These are phyloP conservation scores for Cercospora sesami DNA, from an alignment of 2,329 filamentous ascomycete species.

Conservation along the genomic window DNA sequence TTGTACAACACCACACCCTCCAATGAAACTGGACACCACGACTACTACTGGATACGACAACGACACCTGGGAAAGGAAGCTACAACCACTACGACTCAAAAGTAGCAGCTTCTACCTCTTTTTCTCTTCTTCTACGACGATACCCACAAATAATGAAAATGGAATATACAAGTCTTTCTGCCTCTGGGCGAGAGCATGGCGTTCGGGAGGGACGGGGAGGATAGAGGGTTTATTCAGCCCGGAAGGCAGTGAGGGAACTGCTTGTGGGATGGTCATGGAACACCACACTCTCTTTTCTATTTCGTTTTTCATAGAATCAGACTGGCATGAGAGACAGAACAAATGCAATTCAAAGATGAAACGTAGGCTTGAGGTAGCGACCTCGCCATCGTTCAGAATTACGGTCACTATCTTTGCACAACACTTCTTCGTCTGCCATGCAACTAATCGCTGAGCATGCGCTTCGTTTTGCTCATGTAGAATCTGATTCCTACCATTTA, in stretches of 20 bases:
- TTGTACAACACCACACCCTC: background rate
- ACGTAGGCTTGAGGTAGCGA: background rate
- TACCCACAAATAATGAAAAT: slow-evolving; percentile 1
- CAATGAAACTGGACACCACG: background rate
- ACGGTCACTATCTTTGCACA: background rate
- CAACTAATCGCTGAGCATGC: background rate
- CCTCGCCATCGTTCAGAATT: slow-evolving; percentile 1
- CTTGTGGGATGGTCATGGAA: background rate
- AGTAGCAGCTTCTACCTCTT: background rate
- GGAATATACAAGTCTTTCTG: background rate
- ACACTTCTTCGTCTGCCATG: background rate
- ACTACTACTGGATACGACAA: background rate
- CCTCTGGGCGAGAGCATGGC: slow-evolving; percentile 6
- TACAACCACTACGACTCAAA: slow-evolving; percentile 1
- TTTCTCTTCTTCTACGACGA: background rate
- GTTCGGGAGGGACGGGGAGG: background rate
- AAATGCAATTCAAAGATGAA: background rate
- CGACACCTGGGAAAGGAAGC: slow-evolving; percentile 9
- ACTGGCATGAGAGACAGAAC: slow-evolving; percentile 1
- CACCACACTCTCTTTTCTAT: slow-evolving; percentile 15
- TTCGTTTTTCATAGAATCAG: slow-evolving; percentile 9
- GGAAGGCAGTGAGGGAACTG: background rate
- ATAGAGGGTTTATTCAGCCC: background rate
- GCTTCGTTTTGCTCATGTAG: background rate
- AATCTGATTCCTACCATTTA: background rate